Evolutionary conservation across 1,284 basidiomycete genomes (phyloP), one percentile per base, ranked within the genome.

Genomic region (Malassezia brasiliensis): DNA sequence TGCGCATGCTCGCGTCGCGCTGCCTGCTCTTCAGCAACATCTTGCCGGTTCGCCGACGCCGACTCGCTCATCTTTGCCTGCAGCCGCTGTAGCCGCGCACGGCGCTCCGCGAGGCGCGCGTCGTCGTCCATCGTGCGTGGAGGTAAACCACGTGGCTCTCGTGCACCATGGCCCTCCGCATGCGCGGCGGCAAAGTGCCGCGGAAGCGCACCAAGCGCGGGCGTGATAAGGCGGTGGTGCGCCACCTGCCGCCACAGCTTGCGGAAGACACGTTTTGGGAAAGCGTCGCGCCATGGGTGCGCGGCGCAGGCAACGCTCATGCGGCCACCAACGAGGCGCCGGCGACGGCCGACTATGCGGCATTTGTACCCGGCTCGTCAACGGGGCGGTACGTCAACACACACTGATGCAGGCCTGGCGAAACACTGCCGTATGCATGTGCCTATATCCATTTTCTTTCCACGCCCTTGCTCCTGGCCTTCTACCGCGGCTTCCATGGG

Each of bases 181-280:
- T 44, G 9, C 42, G 49, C n/a, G 36, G 48, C 17, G 53, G 50
- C 32, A 17, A 55, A 31, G 46, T 36, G 52, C 47, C 38, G 34
- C 50, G 50, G 17, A 17, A 28, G 22, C 42, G 42, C n/a, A 64
- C 49, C 28, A 25, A 40, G 30, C 36, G 9, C 31, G 39, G 14
- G 35, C 36, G 42, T 46, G 31, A 50, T 69, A 96, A 96, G 79
- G 85, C 85, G 22, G 82, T 96, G 62, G 84, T 96, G 20, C 83
- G 91, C 31, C 79, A 89, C 22, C 79, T 96, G 7, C 93, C 93
- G 1, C 86, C 91, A 9, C 90, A 90, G 65, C 78, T 98, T 1
- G 91, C 93, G 1, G 90, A 90, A 68, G 83, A 84, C 1, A 78
- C 93, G 48, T 96, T 98, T 76, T 96, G 93, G 93, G 82, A 85